phyloP scores from a whole-genome alignment of 108 stramenopile species.

The Thalassiosira profunda region DNA sequence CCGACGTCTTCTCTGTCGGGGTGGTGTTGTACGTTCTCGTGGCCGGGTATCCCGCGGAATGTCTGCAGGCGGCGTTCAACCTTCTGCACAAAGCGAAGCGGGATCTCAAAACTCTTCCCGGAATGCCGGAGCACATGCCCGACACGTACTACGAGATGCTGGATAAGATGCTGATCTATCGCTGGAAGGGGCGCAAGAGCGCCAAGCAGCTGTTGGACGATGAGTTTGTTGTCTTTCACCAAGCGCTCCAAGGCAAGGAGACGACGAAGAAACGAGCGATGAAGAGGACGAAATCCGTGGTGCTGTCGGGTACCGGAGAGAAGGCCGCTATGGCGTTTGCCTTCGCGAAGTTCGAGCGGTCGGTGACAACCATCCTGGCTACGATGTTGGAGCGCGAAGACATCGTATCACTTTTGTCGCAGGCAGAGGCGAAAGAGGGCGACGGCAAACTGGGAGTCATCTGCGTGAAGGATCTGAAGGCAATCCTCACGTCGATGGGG shows the following conservation, averaged over 20 bases:
- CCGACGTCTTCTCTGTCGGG: conserved; percentile 72
- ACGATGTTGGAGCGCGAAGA: conserved; percentile 45
- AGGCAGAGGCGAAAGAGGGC: conserved; percentile 6
- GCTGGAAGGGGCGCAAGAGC: conserved; percentile 55
- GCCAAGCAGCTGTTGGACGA: conserved; percentile 50
- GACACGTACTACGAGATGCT: conserved; percentile 65
- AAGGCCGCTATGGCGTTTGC: conserved; percentile 51
- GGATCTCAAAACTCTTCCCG: conserved; percentile 44
- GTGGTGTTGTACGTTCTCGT: conserved; percentile 72
- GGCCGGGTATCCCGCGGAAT: conserved; percentile 68
- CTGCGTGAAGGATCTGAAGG: neutral
- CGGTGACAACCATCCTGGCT: conserved; percentile 65
- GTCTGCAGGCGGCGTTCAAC: conserved; percentile 70
- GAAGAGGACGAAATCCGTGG: neutral
- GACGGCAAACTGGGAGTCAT: neutral
- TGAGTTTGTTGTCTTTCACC: conserved; percentile 71
- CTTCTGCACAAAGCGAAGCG: conserved; percentile 36
- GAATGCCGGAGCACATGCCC: conserved; percentile 71
- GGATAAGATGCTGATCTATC: conserved; percentile 52
- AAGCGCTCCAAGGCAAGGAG: conserved; percentile 7
- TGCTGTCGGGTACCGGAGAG: conserved; percentile 42
- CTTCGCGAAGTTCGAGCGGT: conserved; percentile 65
- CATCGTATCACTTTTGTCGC: conserved; percentile 22
- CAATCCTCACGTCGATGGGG: neutral
- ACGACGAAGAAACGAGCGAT: neutral